These are phyloP conservation scores for Trichoderma guizhouense DNA, from an alignment of 2,329 filamentous ascomycete genomes.

Conservation along the genomic window DNA sequence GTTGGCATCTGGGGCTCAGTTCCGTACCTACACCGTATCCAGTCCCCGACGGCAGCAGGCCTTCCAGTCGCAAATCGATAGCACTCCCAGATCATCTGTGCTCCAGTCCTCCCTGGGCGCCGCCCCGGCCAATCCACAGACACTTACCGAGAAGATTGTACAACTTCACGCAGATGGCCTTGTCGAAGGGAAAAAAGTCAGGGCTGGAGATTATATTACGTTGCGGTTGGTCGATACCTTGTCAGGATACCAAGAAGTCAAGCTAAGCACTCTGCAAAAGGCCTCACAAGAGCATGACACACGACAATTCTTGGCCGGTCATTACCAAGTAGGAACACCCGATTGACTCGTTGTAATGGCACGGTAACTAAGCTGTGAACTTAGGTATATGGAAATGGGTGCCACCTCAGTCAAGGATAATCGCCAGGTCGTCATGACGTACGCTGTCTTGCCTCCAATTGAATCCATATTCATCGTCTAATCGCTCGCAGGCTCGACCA, in stretches of 20 bases:
- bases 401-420: slow-evolving; percentile 44
- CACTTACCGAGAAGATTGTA: slow-evolving; percentile 88
- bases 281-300: slow-evolving; percentile 76
- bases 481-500: slow-evolving; percentile 61
- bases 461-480: background rate
- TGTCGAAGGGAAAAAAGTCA: slow-evolving; percentile 69
- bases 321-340: slow-evolving; percentile 48
- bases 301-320: slow-evolving; percentile 79
- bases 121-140: slow-evolving; percentile 55
- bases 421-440: slow-evolving; percentile 62
- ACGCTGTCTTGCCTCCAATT: background rate
- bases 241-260: no score
- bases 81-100: slow-evolving; percentile 46
- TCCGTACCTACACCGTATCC: slow-evolving; percentile 8
- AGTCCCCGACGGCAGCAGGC: slow-evolving; percentile 43
- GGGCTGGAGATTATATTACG: slow-evolving; percentile 79
- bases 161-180: slow-evolving; percentile 78
- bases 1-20: background rate
- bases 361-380: background rate
- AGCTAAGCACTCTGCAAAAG: background rate
- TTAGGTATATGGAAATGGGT: slow-evolving; percentile 69
- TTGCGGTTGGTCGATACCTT: background rate
- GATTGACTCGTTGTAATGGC: background rate
- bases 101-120: slow-evolving; percentile 51
- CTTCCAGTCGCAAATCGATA: slow-evolving; percentile 63